phyloP scores from a whole-genome alignment of 495 filamentous ascomycete genomes.

The Neurospora intermedia region DNA sequence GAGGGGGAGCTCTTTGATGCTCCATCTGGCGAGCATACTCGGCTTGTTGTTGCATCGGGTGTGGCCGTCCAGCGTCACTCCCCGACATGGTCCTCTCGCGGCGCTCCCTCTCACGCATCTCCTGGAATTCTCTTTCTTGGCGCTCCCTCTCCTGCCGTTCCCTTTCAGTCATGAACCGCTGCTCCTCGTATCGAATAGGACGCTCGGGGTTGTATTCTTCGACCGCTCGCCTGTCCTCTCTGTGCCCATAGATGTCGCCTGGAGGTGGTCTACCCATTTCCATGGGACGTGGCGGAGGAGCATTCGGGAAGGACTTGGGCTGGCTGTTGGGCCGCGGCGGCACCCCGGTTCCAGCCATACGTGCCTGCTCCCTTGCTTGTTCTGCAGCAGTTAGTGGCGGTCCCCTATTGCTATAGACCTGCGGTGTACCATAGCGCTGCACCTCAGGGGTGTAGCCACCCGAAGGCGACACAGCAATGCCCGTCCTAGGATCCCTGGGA shows the following conservation, averaged over 20 bases:
- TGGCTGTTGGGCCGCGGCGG: constrained; percentile 42
- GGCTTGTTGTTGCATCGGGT: constrained; percentile 14
- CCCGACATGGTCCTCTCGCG: constrained; percentile 31
- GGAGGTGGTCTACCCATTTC: constrained; percentile 29
- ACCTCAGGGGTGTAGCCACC: constrained; percentile 42
- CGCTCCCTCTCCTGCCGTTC: constrained; percentile 29
- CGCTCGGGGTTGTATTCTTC: constrained; percentile 39
- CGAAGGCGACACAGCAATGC: constrained; percentile 35
- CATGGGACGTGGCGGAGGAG: constrained; percentile 27
- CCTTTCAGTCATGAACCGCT: constrained; percentile 22
- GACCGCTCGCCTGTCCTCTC: constrained; percentile 26
- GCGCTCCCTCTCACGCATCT: constrained; percentile 13
- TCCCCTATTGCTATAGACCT: constrained; percentile 32
- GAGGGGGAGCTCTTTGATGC: constrained; percentile 17
- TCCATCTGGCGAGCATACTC: constrained; percentile 25
- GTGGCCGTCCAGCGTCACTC: constrained; percentile 16
- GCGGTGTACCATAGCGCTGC: constrained; percentile 44
- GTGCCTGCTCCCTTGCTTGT: constrained; percentile 29
- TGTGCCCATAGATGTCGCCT: constrained; percentile 30
- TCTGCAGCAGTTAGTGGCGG: constrained; percentile 31
- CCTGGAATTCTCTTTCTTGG: constrained; percentile 15
- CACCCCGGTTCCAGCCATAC: constrained; percentile 27
- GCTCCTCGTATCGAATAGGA: constrained; percentile 27
- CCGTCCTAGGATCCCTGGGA: constrained; percentile 29
- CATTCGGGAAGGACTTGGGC: constrained; percentile 35